A percentile compares a stretch with the other conserved stretches of the same genome.
Conservation (phyloP, 768 basidiomycete species). For the Tricholoma saponaceum region DNA sequence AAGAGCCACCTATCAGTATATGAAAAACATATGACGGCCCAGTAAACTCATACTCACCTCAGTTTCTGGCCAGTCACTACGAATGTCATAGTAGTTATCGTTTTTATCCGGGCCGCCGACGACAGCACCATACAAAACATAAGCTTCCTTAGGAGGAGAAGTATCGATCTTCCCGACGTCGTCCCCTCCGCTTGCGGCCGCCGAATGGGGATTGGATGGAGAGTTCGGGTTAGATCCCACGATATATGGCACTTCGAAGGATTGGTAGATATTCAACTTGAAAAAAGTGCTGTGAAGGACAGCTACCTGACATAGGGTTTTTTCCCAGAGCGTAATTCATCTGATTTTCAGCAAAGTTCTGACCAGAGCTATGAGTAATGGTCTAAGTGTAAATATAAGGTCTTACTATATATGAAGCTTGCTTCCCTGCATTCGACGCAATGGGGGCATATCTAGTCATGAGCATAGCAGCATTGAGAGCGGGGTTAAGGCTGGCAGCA, state of each 20-base stretch:
- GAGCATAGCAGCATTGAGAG: conserved; percentile 85
- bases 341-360: conserved; percentile 76
- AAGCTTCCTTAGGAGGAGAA: conserved; percentile 63
- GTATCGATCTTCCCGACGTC: conserved; percentile 69
- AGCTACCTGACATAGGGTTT: conserved; percentile 82
- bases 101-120: conserved; percentile 80
- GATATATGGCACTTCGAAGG: conserved; percentile 63
- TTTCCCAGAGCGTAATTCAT: conserved; percentile 80
- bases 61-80: conserved; percentile 86
- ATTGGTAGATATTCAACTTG: background rate
- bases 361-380: background rate
- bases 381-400: background rate
- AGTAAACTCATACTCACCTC: conserved; percentile 45
- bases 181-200: conserved; percentile 80
- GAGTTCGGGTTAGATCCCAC: conserved; percentile 91
- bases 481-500: conserved; percentile 75
- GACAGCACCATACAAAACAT: conserved; percentile 83
- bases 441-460: conserved; percentile 72
- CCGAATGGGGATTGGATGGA: conserved; percentile 87
- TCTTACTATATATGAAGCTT: conserved; percentile 56
- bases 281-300: background rate
- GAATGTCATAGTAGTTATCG: conserved; percentile 80
- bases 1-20: conserved; percentile 52
- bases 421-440: conserved; percentile 57
- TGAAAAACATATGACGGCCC: background rate